phyloP scores from a whole-genome alignment of 768 basidiomycete genomes.

The Galerina sulciceps region DNA sequence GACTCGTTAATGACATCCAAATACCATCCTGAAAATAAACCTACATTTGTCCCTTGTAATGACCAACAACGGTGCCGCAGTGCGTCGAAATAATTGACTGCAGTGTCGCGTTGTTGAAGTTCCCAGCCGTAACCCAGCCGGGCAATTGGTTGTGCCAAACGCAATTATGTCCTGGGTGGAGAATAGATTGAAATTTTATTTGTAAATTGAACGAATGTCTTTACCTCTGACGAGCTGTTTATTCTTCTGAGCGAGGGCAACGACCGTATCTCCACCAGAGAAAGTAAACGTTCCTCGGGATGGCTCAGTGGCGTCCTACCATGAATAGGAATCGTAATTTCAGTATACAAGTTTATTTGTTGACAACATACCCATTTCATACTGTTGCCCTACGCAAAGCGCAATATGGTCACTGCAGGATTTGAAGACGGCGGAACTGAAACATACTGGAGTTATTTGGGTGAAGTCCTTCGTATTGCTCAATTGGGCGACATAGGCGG shows the following conservation, averaged over 20 bases:
- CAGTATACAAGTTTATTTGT: too few relatives aligned
- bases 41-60: constrained; percentile 57
- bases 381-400: constrained; percentile 38
- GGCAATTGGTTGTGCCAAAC: constrained; percentile 60
- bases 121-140: constrained; percentile 48
- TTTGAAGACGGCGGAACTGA: neutral
- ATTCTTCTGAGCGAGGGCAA: constrained; percentile 46
- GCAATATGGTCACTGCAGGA: neutral
- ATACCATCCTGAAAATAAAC: neutral
- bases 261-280: constrained; percentile 46
- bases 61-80: constrained; percentile 50
- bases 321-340: neutral
- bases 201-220: neutral
- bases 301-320: constrained; percentile 57
- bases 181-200: neutral
- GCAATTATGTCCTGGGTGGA: constrained; percentile 41
- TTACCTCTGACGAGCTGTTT: constrained; percentile 52
- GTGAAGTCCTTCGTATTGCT: constrained; percentile 44
- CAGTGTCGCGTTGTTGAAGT: constrained; percentile 45
- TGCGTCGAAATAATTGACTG: constrained; percentile 51
- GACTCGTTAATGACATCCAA: constrained; percentile 2
- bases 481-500: constrained; percentile 43
- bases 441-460: constrained; percentile 46
- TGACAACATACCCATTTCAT: constrained; percentile 55
- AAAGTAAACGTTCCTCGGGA: constrained; percentile 51